Percentiles rank a stretch among this genome's conserved stretches.
phyloP scores from a whole-genome alignment of 2,329 filamentous ascomycete species.

The Pseudogymnoascus sp. region DNA sequence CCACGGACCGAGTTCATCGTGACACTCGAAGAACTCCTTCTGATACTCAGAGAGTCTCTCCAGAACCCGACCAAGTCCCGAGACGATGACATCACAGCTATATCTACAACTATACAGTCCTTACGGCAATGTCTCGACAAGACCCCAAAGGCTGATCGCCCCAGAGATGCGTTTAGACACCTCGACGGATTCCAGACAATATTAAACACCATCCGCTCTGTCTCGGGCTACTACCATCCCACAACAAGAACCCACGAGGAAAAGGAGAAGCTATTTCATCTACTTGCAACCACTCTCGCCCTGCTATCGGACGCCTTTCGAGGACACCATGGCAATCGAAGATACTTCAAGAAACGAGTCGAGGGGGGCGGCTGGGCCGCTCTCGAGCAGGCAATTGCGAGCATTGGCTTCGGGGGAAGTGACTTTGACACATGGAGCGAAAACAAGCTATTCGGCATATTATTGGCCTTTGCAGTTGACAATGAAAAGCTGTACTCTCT shows the following conservation, averaged over 20 bases:
- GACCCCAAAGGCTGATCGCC: slow-evolving; percentile 36
- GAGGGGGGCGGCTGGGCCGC: slow-evolving; percentile 71
- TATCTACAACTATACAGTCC: slow-evolving; percentile 15
- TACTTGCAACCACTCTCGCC: slow-evolving; percentile 63
- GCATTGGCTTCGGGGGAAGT: slow-evolving; percentile 54
- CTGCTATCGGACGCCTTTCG: slow-evolving; percentile 59
- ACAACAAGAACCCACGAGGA: slow-evolving; percentile 51
- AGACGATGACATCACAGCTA: background rate
- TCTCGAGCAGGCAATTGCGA: slow-evolving; percentile 63
- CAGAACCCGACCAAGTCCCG: background rate
- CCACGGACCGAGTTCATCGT: slow-evolving; percentile 52
- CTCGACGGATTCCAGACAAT: slow-evolving; percentile 70
- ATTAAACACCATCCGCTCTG: slow-evolving; percentile 58
- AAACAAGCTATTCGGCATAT: slow-evolving; percentile 70
- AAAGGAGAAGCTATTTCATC: slow-evolving; percentile 55
- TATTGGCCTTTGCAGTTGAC: slow-evolving; percentile 72
- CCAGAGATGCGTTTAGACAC: slow-evolving; percentile 76
- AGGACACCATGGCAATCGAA: slow-evolving; percentile 74
- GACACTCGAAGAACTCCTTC: slow-evolving; percentile 46
- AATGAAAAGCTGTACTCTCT: slow-evolving; percentile 65
- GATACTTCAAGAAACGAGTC: slow-evolving; percentile 73
- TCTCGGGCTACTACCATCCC: slow-evolving; percentile 71
- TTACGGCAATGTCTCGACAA: slow-evolving; percentile 29
- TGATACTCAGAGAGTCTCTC: background rate
- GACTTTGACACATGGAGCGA: slow-evolving; percentile 61